phyloP scores from a whole-genome alignment of 2,329 filamentous ascomycete genomes.

The Thelonectria blattea region DNA sequence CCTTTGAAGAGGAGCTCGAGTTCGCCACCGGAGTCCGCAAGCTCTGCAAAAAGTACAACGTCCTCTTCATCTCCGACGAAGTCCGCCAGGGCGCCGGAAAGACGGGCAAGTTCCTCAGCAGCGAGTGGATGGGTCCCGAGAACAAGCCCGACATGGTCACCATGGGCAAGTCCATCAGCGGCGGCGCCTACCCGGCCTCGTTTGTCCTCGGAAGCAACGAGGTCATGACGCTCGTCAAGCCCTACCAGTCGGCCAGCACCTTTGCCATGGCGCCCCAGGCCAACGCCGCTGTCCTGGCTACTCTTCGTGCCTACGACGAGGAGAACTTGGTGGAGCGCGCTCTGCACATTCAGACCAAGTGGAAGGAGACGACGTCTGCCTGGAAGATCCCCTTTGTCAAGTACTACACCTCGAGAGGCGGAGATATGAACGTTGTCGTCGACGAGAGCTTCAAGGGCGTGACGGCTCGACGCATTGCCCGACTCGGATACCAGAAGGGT shows the following conservation, averaged over 20 bases:
- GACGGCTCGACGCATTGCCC: conserved; percentile 18
- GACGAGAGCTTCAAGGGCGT: conserved; percentile 18
- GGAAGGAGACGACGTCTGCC: conserved; percentile 13
- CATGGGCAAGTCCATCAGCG: conserved; percentile 31
- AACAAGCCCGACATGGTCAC: conserved; percentile 32
- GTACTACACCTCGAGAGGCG: conserved; percentile 19
- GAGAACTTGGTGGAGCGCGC: conserved; percentile 23
- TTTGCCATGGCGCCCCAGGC: conserved; percentile 24
- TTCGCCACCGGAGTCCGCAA: conserved; percentile 18
- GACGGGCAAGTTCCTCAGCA: conserved; percentile 33
- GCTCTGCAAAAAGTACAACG: conserved; percentile 25
- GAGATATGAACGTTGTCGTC: conserved; percentile 20
- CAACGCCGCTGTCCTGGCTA: conserved; percentile 13
- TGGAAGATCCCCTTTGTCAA: conserved; percentile 23
- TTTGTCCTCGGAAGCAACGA: conserved; percentile 26
- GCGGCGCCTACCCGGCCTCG: conserved; percentile 25
- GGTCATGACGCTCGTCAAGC: conserved; percentile 19
- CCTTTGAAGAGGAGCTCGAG: conserved; percentile 19
- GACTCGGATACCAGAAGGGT: conserved; percentile 21
- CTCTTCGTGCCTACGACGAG: conserved; percentile 17
- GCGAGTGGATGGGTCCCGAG: conserved; percentile 31
- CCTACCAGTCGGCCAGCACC: conserved; percentile 16
- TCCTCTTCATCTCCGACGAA: conserved; percentile 35
- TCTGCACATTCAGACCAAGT: conserved; percentile 15
- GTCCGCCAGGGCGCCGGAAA: conserved; percentile 31